Conservation (phyloP, 2,329 filamentous ascomycete genomes). For the Sarocladium strictum region DNA sequence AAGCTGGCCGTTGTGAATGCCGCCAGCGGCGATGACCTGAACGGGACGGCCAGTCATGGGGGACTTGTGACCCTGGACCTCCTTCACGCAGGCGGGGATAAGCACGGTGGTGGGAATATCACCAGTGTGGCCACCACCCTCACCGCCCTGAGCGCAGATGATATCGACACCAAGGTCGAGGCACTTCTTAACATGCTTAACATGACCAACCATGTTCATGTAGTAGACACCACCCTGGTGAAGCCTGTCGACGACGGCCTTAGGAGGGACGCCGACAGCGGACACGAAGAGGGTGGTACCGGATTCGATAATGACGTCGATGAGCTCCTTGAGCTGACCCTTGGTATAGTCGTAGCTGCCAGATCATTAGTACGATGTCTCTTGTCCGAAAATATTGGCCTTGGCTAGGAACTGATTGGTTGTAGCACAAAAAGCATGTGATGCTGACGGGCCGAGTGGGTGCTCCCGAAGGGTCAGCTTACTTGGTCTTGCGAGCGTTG, state of each 20-base stretch:
- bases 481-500: constrained; percentile 90
- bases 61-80: constrained; percentile 74
- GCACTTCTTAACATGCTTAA: constrained; percentile 97
- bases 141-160: constrained; percentile 96
- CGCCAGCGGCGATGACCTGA: constrained; percentile 88
- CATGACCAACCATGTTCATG: constrained; percentile 99
- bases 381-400: neutral
- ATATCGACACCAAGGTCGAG: constrained; percentile 88
- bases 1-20: constrained; percentile 87
- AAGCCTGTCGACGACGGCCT: constrained; percentile 80
- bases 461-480: constrained; percentile 21
- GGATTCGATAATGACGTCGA: constrained; percentile 88
- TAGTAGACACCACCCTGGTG: constrained; percentile 84
- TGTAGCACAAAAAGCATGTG: neutral
- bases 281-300: constrained; percentile 93
- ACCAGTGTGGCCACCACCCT: constrained; percentile 94
- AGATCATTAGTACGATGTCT: neutral
- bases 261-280: constrained; percentile 89
- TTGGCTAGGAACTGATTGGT: neutral
- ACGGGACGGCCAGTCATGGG: constrained; percentile 83
- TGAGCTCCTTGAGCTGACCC: constrained; percentile 87
- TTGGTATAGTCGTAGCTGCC: constrained; percentile 98
- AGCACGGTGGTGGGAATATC: constrained; percentile 88
- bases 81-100: constrained; percentile 84
- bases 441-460: constrained; percentile 12